Evolutionary conservation across 352 stramenopile genomes (phyloP), one percentile per base, ranked within the genome.

Genomic region (Albugo candida): DNA sequence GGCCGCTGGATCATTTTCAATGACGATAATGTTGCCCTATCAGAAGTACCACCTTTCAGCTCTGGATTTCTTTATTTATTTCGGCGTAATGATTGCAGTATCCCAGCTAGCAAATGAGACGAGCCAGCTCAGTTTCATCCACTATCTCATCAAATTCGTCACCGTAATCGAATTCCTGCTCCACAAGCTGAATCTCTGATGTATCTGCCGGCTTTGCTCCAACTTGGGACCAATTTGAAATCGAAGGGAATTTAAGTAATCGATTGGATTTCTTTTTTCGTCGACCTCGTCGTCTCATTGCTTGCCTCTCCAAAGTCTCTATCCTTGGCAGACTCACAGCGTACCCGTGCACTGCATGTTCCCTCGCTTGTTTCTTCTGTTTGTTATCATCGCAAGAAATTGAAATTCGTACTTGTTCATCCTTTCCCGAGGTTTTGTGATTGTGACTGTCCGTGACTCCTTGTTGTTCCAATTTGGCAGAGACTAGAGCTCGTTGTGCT

Each of bases 1-100:
- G 85, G 78, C 6, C 79, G 84, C 50, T 99, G 95, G 94, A 69
- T 97, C 40, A 98, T 99, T 56, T 99, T 97, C 61, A 98, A 99
- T 63, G 95, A 99, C 57, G 86, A 97, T 63, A 99, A 99, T 64
- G 92, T 98, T 13, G 93, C 92, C 19, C 52, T 96, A 2, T 97
- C 89, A 5, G 74, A 96, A 51, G 72, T 91, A 48, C 89, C 94
- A 17, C 94, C 94, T 8, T 72, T 97, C 46, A 70, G 79, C n/a
- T 76, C 93, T 57, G 94, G 92, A 17, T 98, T 97, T 62, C 66
- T 99, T 31, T 99, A 99, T 68, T 61, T 98, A 18, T 98, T 86
- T 53, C 74, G 69, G 50, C 70, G 71, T 19, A 65, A 55, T 17
- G 70, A 88, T 36, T 37, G 17, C 13, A 36, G 10, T 45, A 17